Evolutionary conservation across 2,329 filamentous ascomycete genomes (phyloP).

Genomic region (Aspergillus quadrilineatus): DNA sequence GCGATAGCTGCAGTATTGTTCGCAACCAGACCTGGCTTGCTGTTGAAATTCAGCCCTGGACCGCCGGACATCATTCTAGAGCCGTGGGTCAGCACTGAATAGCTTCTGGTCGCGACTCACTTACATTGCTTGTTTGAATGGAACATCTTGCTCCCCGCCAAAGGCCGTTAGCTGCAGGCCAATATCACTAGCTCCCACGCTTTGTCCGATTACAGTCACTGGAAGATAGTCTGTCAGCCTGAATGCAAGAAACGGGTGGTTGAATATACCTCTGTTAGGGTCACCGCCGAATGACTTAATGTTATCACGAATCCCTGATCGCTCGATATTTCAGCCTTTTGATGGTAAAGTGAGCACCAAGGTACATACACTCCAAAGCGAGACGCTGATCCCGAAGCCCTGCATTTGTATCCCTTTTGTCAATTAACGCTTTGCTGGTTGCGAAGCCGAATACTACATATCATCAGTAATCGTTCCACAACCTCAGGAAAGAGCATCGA

Average conservation of each 20-base stretch:
- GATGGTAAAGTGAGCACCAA: too few species aligned
- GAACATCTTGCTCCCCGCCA: constrained; percentile 23
- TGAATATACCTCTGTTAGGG: constrained; percentile 14
- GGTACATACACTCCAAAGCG: too few species aligned
- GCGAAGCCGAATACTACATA: too few species aligned
- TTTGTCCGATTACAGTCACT: constrained; percentile 34
- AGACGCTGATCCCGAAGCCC: too few species aligned
- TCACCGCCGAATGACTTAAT: constrained; percentile 21
- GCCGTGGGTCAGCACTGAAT: not conserved
- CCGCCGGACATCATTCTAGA: constrained; percentile 32
- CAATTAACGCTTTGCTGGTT: too few species aligned
- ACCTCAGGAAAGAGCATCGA: too few species aligned
- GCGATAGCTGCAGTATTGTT: constrained; percentile 27
- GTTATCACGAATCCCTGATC: constrained; percentile 19
- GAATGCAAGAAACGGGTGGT: not conserved
- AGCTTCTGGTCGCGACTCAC: too few species aligned
- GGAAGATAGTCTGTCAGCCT: not conserved
- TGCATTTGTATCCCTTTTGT: too few species aligned
- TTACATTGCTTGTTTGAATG: constrained; percentile 31
- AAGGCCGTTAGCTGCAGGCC: constrained; percentile 29
- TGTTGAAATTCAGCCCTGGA: constrained; percentile 32
- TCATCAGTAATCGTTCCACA: too few species aligned
- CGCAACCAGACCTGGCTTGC: constrained; percentile 23
- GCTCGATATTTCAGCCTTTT: not conserved
- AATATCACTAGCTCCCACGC: constrained; percentile 32